phyloP scores from a whole-genome alignment of 1,284 basidiomycete species.

The Rhodotorula mucilaginosa region DNA sequence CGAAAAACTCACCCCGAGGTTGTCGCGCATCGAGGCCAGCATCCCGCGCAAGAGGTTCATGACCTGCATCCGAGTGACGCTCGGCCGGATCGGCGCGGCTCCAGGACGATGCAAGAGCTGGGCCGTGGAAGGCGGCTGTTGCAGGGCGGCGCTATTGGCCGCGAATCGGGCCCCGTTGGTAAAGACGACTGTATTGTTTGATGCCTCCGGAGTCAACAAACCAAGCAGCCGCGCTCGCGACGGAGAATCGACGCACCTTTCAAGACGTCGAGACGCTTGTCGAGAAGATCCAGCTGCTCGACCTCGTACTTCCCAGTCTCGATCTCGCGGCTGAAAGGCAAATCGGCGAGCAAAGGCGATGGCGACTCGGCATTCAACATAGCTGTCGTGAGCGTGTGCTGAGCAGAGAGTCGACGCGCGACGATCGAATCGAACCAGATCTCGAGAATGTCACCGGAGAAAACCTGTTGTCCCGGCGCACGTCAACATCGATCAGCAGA shows the following conservation, averaged over 20 bases:
- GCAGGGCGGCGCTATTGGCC: neutral
- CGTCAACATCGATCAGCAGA: neutral
- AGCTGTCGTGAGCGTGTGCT: slow-evolving; percentile 51
- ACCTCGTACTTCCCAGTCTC: slow-evolving; percentile 12
- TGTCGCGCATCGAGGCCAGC: slow-evolving; percentile 37
- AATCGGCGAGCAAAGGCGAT: slow-evolving; percentile 18
- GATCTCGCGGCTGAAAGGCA: slow-evolving; percentile 12
- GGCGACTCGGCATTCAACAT: slow-evolving; percentile 18
- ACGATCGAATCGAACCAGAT: slow-evolving; percentile 62
- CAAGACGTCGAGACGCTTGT: slow-evolving; percentile 24
- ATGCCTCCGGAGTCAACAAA: too few relatives aligned
- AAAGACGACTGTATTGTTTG: slow-evolving; percentile 19
- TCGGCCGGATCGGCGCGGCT: neutral
- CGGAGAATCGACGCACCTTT: slow-evolving; percentile 17
- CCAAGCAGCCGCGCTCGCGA: too few relatives aligned
- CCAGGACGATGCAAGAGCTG: slow-evolving; percentile 11
- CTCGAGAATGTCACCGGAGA: slow-evolving; percentile 59
- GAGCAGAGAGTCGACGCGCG: slow-evolving; percentile 57
- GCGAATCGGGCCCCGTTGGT: slow-evolving; percentile 15
- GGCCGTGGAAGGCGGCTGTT: slow-evolving; percentile 1
- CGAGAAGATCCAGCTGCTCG: slow-evolving; percentile 21
- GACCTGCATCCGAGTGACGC: slow-evolving; percentile 6
- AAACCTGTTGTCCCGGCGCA: slow-evolving; percentile 52
- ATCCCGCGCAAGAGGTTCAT: slow-evolving; percentile 32
- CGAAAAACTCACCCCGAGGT: slow-evolving; percentile 24